Base-by-base conservation (phyloP, 768 basidiomycete species). In the Pulveroboletus sp. region DNA sequence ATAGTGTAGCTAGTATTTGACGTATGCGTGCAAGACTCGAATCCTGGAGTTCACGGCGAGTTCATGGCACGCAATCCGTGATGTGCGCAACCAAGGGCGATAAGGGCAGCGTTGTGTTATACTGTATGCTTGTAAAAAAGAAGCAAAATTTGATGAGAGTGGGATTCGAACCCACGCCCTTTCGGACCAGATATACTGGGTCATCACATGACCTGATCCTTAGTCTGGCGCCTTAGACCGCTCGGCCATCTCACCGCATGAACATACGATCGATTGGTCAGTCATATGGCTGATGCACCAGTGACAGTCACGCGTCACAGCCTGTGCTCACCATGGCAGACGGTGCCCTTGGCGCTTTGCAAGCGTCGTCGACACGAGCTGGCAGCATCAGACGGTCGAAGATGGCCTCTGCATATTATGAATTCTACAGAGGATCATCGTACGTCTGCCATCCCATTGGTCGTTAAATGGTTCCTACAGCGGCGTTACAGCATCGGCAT, bases 381-480 rank as follows among this genome's bases (percentile, higher is more conserved):
- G 37, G 51, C 26, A 43, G 45, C 48, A 40, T 39, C n/a, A 10
- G 46, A 46, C 47, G 41, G 47, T 62, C 54, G 45, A 63, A 37
- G 54, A 89, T 89, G 87, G 86, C 87, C 40, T 71, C 88, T 21
- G 86, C 86, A 36, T 93, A 92, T 74, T 93, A 93, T 68, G 90
- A 93, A 70, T 91, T 93, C 68, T 93, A 93, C 74, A 80, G 91
- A 53, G 89, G 89, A 52, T 90, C 89, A 38, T 90, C 89, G 90
- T 93, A 75, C 63, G 88, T 80, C 52, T 7, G 28, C 39, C 35
- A 11, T 37, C 44, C 8, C 33, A 39, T 47, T 45, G 47, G 37
- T 46, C 30, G 15, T 35, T 35, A 17, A 39, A 17, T 10, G 31
- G 28, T 27, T n/a, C 27, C 47, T 39, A 50, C 41, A 49, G 38